Evolutionary conservation across 2,329 filamentous ascomycete genomes (phyloP).

Genomic region (Neonectria coccinea): DNA sequence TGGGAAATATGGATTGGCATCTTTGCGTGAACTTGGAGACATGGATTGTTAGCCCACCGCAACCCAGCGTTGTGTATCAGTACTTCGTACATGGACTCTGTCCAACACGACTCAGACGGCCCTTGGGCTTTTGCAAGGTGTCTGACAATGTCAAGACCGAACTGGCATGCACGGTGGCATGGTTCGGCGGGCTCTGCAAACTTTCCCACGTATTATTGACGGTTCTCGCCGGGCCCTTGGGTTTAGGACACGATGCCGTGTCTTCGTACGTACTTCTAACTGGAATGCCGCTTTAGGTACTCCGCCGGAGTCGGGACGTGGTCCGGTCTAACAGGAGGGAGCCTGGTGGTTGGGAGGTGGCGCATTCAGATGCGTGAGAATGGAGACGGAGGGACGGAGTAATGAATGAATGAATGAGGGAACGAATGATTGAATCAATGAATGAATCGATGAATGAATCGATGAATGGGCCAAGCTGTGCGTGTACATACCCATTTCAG

Average conservation of each 20-base stretch:
- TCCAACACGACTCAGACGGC: conserved; percentile 8
- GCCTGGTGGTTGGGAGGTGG: neutral
- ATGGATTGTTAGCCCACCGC: neutral
- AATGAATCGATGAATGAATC: no score
- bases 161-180: conserved; percentile 14
- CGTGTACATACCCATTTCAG: neutral
- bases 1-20: conserved; percentile 1
- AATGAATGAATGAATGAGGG: neutral
- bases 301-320: neutral
- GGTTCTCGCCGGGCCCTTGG: conserved; percentile 16
- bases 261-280: neutral
- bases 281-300: conserved; percentile 1
- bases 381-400: neutral
- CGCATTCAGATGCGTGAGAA: neutral
- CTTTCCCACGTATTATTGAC: conserved; percentile 3
- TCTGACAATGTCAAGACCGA: neutral
- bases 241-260: conserved; percentile 9
- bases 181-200: conserved; percentile 4
- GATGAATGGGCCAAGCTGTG: neutral
- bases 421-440: no score
- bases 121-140: neutral
- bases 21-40: neutral
- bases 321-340: neutral
- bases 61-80: neutral
- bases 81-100: no score